These are phyloP conservation scores for Eucalyptus viminalis DNA, from an alignment of 345 rosid species.

Conservation along the genomic window DNA sequence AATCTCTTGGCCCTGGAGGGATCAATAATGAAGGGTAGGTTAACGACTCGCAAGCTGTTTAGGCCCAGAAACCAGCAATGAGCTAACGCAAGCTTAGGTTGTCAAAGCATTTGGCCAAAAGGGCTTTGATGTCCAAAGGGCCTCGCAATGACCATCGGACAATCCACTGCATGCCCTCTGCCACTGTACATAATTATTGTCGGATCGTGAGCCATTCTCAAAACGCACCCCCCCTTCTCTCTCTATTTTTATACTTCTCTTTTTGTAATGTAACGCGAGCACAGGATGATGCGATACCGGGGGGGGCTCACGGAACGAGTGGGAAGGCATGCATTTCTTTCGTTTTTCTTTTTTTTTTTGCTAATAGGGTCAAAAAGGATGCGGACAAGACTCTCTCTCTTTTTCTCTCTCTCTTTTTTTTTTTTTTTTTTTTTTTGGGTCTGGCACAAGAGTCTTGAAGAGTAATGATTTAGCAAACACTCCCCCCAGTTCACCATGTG, in stretches of 20 bases:
- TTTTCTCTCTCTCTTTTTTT: no score
- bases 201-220: not conserved
- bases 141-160: not conserved
- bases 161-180: not conserved
- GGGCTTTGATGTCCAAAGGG: not conserved
- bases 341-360: no score
- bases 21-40: not conserved
- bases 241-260: not conserved
- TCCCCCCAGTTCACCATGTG: not conserved
- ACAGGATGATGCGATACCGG: not conserved
- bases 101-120: not conserved
- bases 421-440: not conserved
- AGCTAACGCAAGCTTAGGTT: not conserved
- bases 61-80: not conserved
- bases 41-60: not conserved
- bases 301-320: not conserved
- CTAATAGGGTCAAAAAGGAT: not conserved
- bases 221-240: not conserved
- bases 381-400: not conserved
- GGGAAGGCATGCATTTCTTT: not conserved
- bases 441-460: not conserved
- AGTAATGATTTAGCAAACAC: not conserved
- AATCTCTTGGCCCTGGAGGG: not conserved
- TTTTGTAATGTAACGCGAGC: not conserved
- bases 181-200: not conserved